phyloP scores from a whole-genome alignment of 2,329 filamentous ascomycete species.

The Zymoseptoria brevis region DNA sequence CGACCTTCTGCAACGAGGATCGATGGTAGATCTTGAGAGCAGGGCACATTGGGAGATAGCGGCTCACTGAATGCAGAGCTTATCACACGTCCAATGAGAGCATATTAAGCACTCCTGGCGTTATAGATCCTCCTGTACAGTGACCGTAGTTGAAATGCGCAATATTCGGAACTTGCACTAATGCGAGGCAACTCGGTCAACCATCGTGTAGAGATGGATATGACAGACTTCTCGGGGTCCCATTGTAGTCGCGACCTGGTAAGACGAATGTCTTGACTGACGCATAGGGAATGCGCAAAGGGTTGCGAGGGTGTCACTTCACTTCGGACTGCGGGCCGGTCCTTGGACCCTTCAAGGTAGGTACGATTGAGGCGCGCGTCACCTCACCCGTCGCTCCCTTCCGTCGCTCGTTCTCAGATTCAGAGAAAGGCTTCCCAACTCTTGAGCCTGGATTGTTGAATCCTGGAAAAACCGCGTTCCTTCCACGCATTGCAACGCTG shows the following conservation, averaged over 20 bases:
- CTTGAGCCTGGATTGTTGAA: not conserved
- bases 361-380: not conserved
- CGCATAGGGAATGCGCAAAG: not conserved
- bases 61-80: not conserved
- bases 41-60: not conserved
- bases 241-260: not conserved
- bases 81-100: not conserved
- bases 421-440: not conserved
- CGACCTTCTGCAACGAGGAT: not conserved
- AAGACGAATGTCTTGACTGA: not conserved
- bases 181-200: not conserved
- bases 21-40: not conserved
- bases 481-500: conserved; percentile 1
- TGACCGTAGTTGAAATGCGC: not conserved
- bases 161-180: not conserved
- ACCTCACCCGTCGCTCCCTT: not conserved
- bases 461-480: not conserved
- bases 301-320: no score
- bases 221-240: not conserved
- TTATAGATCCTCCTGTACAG: not conserved
- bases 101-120: not conserved
- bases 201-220: not conserved
- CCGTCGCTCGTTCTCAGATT: not conserved
- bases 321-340: no score
- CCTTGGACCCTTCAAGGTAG: no score